Evolutionary conservation across 1,139 yeast genomes (phyloP).

Genomic region (Saccharomyces hybrid): DNA sequence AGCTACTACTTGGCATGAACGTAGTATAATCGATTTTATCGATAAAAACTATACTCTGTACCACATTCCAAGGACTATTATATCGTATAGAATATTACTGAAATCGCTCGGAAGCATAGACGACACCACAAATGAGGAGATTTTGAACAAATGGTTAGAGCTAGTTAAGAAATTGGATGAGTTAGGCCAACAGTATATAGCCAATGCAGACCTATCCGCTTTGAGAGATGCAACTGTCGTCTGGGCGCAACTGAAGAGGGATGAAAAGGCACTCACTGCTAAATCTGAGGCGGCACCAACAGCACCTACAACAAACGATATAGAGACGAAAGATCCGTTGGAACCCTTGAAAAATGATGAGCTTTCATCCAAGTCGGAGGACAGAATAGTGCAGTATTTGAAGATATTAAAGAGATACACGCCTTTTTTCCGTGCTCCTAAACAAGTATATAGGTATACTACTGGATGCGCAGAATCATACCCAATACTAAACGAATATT

Average conservation of each 20-base stretch:
- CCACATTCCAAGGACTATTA: constrained; percentile 57
- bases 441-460: constrained; percentile 35
- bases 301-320: background rate
- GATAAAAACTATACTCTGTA: constrained; percentile 52
- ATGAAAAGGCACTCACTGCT: background rate
- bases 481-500: constrained; percentile 13
- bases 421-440: constrained; percentile 37
- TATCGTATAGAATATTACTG: constrained; percentile 65
- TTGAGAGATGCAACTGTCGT: constrained; percentile 70
- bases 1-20: constrained; percentile 59
- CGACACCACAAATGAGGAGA: constrained; percentile 45
- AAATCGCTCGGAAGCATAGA: constrained; percentile 61
- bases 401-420: constrained; percentile 46
- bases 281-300: background rate
- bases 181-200: constrained; percentile 51
- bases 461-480: constrained; percentile 33
- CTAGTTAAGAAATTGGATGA: constrained; percentile 46
- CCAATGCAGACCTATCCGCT: constrained; percentile 85
- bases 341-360: background rate
- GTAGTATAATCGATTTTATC: constrained; percentile 54
- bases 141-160: constrained; percentile 54
- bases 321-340: background rate
- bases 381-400: constrained; percentile 48
- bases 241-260: constrained; percentile 13
- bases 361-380: constrained; percentile 16